Conservation (phyloP, 23 red algal species). For the Pyropia yezoensis region DNA sequence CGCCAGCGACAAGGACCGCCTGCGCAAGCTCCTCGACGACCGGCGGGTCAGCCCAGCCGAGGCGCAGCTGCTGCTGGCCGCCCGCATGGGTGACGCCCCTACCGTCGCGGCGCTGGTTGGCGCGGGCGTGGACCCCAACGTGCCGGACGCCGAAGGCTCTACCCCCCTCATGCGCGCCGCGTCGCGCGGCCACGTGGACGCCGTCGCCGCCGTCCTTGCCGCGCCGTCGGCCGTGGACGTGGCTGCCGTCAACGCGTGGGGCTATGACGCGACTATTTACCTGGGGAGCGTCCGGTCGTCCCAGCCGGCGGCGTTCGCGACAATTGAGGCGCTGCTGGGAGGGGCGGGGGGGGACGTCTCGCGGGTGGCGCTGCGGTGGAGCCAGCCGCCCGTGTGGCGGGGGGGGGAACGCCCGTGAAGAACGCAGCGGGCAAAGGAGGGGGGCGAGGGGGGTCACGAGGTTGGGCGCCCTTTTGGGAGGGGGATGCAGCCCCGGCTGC, state of each 20-base stretch:
- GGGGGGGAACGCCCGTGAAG: too few relatives aligned
- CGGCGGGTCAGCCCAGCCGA: too few relatives aligned
- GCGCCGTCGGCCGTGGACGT: background rate
- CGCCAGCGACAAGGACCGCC: too few relatives aligned
- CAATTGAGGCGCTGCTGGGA: slow-evolving; percentile 27
- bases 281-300: slow-evolving; percentile 24
- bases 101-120: slow-evolving; percentile 20
- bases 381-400: too few relatives aligned
- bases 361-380: too few relatives aligned
- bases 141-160: slow-evolving; percentile 25
- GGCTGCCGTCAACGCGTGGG: slow-evolving; percentile 17
- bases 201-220: slow-evolving; percentile 3
- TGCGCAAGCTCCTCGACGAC: too few relatives aligned
- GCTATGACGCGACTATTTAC: slow-evolving; percentile 32
- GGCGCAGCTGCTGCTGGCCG: slow-evolving; percentile 17
- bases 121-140: slow-evolving; percentile 22
- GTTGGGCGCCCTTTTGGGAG: too few relatives aligned
- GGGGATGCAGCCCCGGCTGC: too few relatives aligned
- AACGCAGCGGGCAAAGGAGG: too few relatives aligned
- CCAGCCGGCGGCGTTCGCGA: slow-evolving; percentile 19
- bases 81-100: slow-evolving; percentile 25
- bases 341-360: slow-evolving; percentile 8
- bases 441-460: too few relatives aligned
- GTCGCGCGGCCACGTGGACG: slow-evolving; percentile 17
- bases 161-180: slow-evolving; percentile 27